phyloP scores from a whole-genome alignment of 2,329 filamentous ascomycete genomes.

The Thelonectria blattea region DNA sequence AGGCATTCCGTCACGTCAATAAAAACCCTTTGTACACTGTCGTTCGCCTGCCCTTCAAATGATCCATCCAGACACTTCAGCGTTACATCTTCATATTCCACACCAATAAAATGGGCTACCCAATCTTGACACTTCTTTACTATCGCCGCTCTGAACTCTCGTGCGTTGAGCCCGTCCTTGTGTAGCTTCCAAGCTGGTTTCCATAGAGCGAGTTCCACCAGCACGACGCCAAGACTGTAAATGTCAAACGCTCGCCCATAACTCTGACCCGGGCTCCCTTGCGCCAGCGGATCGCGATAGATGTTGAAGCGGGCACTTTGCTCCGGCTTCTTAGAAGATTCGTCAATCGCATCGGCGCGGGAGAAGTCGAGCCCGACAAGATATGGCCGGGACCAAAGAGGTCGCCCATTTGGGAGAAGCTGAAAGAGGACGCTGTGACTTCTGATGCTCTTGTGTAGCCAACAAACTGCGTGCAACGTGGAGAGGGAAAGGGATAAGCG shows the following conservation, averaged over 20 bases:
- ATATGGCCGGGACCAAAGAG: conserved; percentile 13
- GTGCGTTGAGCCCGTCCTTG: not conserved
- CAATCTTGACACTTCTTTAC: not conserved
- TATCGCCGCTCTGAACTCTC: not conserved
- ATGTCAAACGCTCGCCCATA: conserved; percentile 14
- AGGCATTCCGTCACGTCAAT: conserved; percentile 13
- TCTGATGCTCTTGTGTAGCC: conserved; percentile 19
- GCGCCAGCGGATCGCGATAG: conserved; percentile 11
- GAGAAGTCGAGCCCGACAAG: conserved; percentile 15
- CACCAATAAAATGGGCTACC: conserved; percentile 16
- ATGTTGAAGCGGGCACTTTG: conserved; percentile 3
- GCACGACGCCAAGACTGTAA: conserved; percentile 16
- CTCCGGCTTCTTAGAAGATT: conserved; percentile 10
- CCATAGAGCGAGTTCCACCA: conserved; percentile 13
- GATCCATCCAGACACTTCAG: conserved; percentile 13
- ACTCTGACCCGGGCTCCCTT: conserved; percentile 12
- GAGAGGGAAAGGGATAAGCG: not conserved
- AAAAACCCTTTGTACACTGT: conserved; percentile 10
- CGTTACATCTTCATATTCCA: conserved; percentile 8
- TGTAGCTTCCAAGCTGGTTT: not conserved
- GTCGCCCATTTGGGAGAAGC: not conserved
- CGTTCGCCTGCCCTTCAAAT: conserved; percentile 4
- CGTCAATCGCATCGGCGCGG: conserved; percentile 5
- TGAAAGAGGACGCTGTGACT: conserved; percentile 18
- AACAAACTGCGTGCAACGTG: conserved; percentile 5